Base-by-base conservation (phyloP, 371 early-diverging fungal genomes). In the Mucor plumbeus region DNA sequence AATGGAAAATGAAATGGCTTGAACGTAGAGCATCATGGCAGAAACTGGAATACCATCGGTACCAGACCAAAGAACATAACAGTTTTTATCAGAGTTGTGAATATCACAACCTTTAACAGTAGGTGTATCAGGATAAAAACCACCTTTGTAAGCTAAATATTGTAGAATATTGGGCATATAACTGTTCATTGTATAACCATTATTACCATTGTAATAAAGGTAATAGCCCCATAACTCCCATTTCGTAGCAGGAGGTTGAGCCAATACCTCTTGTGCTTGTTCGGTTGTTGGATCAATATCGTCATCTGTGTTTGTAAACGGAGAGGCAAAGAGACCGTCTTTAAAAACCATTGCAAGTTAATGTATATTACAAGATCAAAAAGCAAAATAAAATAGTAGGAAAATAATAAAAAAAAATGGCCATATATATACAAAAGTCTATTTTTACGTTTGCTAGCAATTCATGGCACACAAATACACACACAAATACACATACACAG, bases 181-280 rank as follows among this genome's bases (percentile, higher is more conserved):
- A 60, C 75, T 73, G 34, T 64, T 69, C 26, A 83, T 77, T 0
- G 84, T 81, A 67, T 70, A 83, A 26, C 84, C 84, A 65, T 83
- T 83, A 60, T 83, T 72, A 14, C 81, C 84, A 65, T 84, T 84
- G 60, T 84, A 84, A 38, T 84, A 84, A 10, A 84, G 73, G 63
- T 84, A 84, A 53, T 84, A 84, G 19, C 78, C 75, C 81, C 80
- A 78, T 7, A 84, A 64, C 33, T 84, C 84, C 66, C 70, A 71
- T 59, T 69, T 67, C 6, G 81, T 78, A 4, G 81, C 74, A 11
- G 78, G 68, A 34, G 81, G 78, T 54, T 84, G 84, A 11, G 71
- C 48, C 9, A 72, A 53, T 7, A 82, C 75, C 50, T 64, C 61
- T 43, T 71, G 54, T 13, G 67, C 74, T 15, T 64, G 48, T 11